Percentiles rank a stretch among this genome's conserved stretches.
phyloP scores from a whole-genome alignment of 140 eudicot genomes.

The Bidens hawaiensis region DNA sequence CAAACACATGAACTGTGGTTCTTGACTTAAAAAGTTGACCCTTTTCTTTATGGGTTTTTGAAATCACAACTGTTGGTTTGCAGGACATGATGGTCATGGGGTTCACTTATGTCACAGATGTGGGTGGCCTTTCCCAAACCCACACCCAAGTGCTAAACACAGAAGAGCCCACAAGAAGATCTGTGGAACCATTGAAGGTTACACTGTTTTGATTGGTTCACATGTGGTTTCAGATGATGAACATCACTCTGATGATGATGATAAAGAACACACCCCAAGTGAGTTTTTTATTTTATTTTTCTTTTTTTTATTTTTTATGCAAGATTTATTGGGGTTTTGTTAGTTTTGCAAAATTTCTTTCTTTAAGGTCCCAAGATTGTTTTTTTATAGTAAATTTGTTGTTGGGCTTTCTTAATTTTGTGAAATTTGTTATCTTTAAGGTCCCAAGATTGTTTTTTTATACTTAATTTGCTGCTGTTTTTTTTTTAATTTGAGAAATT shows the following conservation, averaged over 20 bases:
- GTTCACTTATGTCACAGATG: constrained; percentile 61
- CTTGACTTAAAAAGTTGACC: neutral
- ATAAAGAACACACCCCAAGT: constrained; percentile 57
- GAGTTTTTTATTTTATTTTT: constrained; percentile 18
- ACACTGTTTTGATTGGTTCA: constrained; percentile 33
- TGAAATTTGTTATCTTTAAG: no score
- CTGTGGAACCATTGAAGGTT: constrained; percentile 82
- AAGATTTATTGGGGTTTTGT: no score
- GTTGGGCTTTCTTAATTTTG: no score
- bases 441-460: no score
- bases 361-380: no score
- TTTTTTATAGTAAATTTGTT: no score
- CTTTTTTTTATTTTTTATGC: neutral
- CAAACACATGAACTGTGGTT: neutral
- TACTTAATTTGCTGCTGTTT: no score
- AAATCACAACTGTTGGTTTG: no score
- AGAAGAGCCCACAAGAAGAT: constrained; percentile 86
- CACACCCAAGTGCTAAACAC: constrained; percentile 78
- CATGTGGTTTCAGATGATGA: constrained; percentile 52
- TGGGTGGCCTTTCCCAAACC: constrained; percentile 86
- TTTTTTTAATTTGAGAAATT: no score
- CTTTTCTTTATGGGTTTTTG: constrained; percentile 5
- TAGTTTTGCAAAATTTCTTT: no score
- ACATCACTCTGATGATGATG: constrained; percentile 43
- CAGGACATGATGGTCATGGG: constrained; percentile 49